These are phyloP conservation scores for Xanthoconium stramineum DNA, from an alignment of 768 basidiomycete species.

Conservation along the genomic window DNA sequence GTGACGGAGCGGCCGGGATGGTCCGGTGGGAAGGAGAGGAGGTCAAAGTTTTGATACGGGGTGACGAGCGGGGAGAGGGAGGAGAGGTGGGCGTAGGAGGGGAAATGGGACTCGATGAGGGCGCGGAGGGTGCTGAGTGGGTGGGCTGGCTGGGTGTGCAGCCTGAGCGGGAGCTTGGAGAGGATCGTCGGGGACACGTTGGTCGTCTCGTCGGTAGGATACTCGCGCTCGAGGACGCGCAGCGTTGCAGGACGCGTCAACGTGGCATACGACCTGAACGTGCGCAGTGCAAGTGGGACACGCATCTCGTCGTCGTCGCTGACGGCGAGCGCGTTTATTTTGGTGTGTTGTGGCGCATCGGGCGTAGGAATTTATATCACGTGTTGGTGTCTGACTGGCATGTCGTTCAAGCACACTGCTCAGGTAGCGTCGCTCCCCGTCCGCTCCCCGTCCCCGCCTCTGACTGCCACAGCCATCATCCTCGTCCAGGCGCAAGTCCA, in stretches of 20 bases:
- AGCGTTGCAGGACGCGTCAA: conserved; percentile 26
- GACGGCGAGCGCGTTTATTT: conserved; percentile 20
- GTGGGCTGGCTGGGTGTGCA: conserved; percentile 76
- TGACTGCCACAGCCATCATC: conserved; percentile 21
- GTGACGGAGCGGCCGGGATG: conserved; percentile 89
- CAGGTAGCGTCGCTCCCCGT: conserved; percentile 20
- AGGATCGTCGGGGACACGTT: conserved; percentile 87
- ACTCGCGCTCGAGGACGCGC: conserved; percentile 59
- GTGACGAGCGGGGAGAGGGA: conserved; percentile 88
- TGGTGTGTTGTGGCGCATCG: conserved; percentile 8
- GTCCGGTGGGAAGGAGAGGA: conserved; percentile 88
- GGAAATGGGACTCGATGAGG: conserved; percentile 83
- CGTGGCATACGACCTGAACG: conserved; percentile 13
- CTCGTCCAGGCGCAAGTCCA: conserved; percentile 16
- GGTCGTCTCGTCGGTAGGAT: conserved; percentile 73
- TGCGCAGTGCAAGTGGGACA: conserved; percentile 3
- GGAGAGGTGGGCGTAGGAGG: conserved; percentile 66
- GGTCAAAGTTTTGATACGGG: conserved; percentile 92
- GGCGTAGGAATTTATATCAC: neutral
- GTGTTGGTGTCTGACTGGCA: conserved; percentile 2
- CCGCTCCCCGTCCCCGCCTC: neutral
- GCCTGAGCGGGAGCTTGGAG: conserved; percentile 68
- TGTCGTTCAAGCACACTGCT: conserved; percentile 18
- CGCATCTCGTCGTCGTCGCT: conserved; percentile 15
- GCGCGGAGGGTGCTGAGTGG: conserved; percentile 83